phyloP scores from a whole-genome alignment of 345 rosid genomes.

The Hibiscus mutabilis region DNA sequence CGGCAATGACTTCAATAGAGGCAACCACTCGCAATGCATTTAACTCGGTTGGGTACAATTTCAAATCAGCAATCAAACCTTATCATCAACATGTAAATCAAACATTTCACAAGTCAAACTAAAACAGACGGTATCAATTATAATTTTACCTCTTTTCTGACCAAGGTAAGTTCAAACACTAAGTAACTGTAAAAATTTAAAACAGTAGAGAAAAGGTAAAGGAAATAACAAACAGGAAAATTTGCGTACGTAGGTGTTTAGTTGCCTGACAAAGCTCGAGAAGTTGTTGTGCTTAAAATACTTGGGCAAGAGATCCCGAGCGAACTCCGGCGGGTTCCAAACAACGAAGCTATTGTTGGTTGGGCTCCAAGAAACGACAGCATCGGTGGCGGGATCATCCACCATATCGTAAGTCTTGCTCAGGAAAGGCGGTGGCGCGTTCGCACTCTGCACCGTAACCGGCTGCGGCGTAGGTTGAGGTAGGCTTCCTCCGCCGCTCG shows the following conservation, averaged over 20 bases:
- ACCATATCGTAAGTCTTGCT: conserved; percentile 95
- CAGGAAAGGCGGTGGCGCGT: conserved; percentile 70
- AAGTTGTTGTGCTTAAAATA: conserved; percentile 89
- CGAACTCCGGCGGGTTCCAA: conserved; percentile 85
- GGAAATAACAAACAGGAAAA: not conserved
- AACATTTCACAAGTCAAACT: conserved; percentile 1
- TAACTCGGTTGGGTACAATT: not conserved
- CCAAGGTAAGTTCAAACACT: not conserved
- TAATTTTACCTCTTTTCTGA: too few species aligned
- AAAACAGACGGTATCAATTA: not conserved
- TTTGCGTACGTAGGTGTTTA: conserved; percentile 64
- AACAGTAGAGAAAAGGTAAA: not conserved
- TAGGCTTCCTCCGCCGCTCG: conserved; percentile 14
- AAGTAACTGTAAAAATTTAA: not conserved
- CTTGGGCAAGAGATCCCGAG: conserved; percentile 70
- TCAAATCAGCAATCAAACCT: not conserved
- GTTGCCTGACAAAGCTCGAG: conserved; percentile 87
- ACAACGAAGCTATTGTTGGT: conserved; percentile 78
- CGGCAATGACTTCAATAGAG: not conserved
- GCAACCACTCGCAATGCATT: not conserved
- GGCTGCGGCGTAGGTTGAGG: conserved; percentile 29
- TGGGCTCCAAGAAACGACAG: conserved; percentile 74
- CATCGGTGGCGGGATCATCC: conserved; percentile 71
- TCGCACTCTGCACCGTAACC: conserved; percentile 35
- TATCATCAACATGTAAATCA: not conserved